Evolutionary conservation across 257 asterid species (phyloP), one percentile per base, ranked within the genome.

Genomic region (Petunia secreta): DNA sequence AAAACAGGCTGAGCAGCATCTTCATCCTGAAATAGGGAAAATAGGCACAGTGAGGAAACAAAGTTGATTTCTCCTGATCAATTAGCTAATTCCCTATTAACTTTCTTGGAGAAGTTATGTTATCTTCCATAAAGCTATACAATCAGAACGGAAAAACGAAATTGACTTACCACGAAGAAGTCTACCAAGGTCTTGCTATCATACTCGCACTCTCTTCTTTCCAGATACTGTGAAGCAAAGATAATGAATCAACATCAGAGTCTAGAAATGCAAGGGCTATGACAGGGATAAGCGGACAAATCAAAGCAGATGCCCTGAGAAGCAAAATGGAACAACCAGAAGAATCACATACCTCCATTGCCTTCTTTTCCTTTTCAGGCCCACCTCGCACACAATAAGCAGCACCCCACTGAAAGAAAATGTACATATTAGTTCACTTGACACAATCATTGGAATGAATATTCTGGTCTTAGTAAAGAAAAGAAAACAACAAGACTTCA

Each of bases 381-480:
- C 97, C 98, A 60, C 98, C 98, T 59, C 96, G 86, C 59, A 94
- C 86, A 57, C 98, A 91, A 79, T 87, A 94, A 54, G 92, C 98
- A 80, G 98, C 94, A 63, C 98, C 98, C 98, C 99, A 95, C 99
- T 95, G 89, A 58, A 82, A 60, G 76, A 59, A 14, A 38, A 75
- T 41, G 55, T 0, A 38, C 57, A 81, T 4, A 52, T 67, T 1
- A 39, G 62, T 34, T 67, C 80, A 63, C 15, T 3, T n/a, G 38
- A 52, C 57, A 59, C 11, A 86, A 40, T 46, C 8, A 4, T 67
- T 40, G 68, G 66, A 52, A 76, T 4, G 68, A 40, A 11, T 66
- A 65, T 53, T 16, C 4, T 5, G 25, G 15, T 25, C 25, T 25
- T 25, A 25, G 25, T 25, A 25, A 11, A 41, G 43, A 52, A 5